Percentiles rank a stretch among this genome's conserved stretches.
These are phyloP conservation scores for Hippophae gyantsensis DNA, from an alignment of 306 rosid genomes.

Conservation along the genomic window DNA sequence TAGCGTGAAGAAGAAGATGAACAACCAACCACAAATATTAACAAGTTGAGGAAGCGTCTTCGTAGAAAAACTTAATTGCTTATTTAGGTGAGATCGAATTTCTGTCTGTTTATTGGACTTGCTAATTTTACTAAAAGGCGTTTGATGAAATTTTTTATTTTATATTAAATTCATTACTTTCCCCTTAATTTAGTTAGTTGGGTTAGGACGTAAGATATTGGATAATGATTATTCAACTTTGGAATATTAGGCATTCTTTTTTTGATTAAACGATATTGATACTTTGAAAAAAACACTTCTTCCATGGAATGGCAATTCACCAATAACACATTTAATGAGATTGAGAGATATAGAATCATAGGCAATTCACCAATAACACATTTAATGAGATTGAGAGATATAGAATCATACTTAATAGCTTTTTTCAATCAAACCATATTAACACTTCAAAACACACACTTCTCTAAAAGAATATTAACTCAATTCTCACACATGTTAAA, in stretches of 20 bases:
- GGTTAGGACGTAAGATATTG: neutral
- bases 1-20: constrained; percentile 84
- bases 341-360: no score
- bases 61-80: constrained; percentile 40
- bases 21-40: constrained; percentile 63
- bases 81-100: constrained; percentile 30
- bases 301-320: neutral
- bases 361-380: no score
- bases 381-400: no score
- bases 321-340: no score
- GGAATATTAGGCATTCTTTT: neutral
- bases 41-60: constrained; percentile 61
- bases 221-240: constrained; percentile 4
- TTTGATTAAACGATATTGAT: neutral
- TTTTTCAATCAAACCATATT: no score
- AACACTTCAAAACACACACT: no score
- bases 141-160: neutral
- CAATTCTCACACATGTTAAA: no score
- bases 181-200: constrained; percentile 12
- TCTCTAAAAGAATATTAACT: no score
- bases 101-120: constrained; percentile 9
- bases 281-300: neutral
- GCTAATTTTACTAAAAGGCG: neutral
- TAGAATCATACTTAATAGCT: no score
- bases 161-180: constrained; percentile 11